Percentiles rank a stretch among this genome's conserved stretches.
Conservation (phyloP, 306 rosid genomes). For the Cicer yamashitae region DNA sequence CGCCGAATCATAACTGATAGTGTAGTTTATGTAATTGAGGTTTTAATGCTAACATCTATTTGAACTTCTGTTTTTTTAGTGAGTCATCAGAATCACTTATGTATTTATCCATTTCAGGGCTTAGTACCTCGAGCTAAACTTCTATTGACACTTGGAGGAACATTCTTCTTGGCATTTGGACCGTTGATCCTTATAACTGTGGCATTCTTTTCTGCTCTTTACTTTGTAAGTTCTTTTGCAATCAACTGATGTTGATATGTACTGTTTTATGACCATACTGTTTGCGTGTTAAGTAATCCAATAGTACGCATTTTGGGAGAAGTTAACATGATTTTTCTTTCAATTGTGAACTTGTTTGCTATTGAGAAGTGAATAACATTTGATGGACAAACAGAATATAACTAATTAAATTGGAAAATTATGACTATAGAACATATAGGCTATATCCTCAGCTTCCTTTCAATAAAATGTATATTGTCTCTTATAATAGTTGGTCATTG, state of each 20-base stretch:
- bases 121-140: conserved; percentile 90
- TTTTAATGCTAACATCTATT: conserved; percentile 22
- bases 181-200: conserved; percentile 79
- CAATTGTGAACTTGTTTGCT: conserved; percentile 1
- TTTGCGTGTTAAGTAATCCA: conserved; percentile 15
- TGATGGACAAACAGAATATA: not conserved
- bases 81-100: conserved; percentile 12
- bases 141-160: conserved; percentile 84
- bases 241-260: conserved; percentile 2
- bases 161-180: conserved; percentile 95
- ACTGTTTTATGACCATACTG: conserved; percentile 25
- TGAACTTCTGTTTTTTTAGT: not conserved
- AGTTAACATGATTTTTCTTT: conserved; percentile 1
- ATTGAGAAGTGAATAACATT: conserved; percentile 22
- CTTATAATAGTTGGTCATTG: not conserved
- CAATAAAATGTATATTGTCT: not conserved
- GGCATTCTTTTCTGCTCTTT: conserved; percentile 72
- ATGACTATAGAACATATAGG: conserved; percentile 4
- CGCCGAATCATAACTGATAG: conserved; percentile 2
- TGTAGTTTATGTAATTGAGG: conserved; percentile 16
- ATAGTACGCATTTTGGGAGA: not conserved
- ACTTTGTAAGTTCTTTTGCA: conserved; percentile 64
- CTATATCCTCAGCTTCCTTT: not conserved
- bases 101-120: conserved; percentile 67
- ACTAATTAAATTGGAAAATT: conserved; percentile 11